These are phyloP conservation scores for Podila clonocystis DNA, from an alignment of 192 early-diverging fungal species.

Conservation along the genomic window DNA sequence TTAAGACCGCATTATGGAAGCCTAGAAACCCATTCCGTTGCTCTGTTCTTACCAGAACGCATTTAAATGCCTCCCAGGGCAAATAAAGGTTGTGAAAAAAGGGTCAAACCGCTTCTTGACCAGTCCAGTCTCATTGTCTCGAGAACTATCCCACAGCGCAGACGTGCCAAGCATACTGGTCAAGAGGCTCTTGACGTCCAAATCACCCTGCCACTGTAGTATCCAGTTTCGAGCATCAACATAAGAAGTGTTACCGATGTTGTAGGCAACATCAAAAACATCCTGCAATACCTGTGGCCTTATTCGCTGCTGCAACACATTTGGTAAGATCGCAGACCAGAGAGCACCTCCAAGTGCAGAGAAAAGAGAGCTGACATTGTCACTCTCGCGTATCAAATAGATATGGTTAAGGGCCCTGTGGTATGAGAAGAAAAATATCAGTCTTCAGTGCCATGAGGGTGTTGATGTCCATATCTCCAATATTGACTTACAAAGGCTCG, in stretches of 20 bases:
- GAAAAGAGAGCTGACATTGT: no score
- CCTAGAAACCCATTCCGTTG: background rate
- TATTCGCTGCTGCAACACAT: no score
- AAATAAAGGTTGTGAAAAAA: conserved; percentile 11
- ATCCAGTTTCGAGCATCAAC: conserved; percentile 10
- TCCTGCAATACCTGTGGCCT: no score
- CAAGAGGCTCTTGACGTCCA: conserved; percentile 1
- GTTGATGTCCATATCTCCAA: no score
- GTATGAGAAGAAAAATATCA: no score
- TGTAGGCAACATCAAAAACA: background rate
- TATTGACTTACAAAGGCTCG: no score
- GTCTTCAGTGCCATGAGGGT: no score
- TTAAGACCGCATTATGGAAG: background rate
- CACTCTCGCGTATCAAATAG: no score
- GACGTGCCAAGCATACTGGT: conserved; percentile 8
- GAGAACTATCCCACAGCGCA: conserved; percentile 8
- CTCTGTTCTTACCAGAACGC: conserved; percentile 11
- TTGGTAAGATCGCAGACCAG: no score
- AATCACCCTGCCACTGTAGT: conserved; percentile 3
- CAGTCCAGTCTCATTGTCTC: conserved; percentile 14
- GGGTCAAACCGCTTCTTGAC: conserved; percentile 6
- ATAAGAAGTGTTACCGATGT: conserved; percentile 5
- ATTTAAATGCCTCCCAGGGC: conserved; percentile 1
- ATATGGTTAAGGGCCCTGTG: no score
- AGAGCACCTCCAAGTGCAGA: no score